A percentile compares a stretch with the other conserved stretches of the same genome.
Conservation (phyloP, 768 basidiomycete genomes). For the Trametes punicea region DNA sequence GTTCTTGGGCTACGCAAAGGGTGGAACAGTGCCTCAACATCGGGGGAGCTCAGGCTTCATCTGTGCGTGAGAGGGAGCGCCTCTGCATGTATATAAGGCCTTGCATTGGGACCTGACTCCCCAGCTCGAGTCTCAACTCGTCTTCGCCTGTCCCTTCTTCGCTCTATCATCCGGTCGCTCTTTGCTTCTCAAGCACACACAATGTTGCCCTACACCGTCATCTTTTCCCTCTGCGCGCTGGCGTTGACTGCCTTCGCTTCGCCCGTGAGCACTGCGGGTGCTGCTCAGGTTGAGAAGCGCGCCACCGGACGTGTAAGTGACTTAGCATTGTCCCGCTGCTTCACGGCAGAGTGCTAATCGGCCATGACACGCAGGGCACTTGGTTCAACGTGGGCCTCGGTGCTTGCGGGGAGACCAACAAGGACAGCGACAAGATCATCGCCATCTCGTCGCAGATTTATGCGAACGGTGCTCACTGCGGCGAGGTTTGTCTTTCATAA, state of each 20-base stretch:
- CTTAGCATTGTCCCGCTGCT: not conserved
- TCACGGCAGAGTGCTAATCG: not conserved
- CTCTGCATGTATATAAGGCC: not conserved
- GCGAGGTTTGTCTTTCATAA: constrained; percentile 42
- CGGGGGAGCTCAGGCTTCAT: not conserved
- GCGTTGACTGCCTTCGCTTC: constrained; percentile 43
- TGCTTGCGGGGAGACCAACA: constrained; percentile 58
- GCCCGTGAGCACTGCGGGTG: constrained; percentile 36
- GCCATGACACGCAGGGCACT: constrained; percentile 47
- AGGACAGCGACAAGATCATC: constrained; percentile 50
- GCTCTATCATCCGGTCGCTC: constrained; percentile 18
- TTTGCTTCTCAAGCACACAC: not conserved
- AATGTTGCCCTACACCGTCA: constrained; percentile 37
- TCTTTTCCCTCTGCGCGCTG: constrained; percentile 38
- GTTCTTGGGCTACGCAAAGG: no score
- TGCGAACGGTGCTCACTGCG: constrained; percentile 52
- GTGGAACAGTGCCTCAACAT: not conserved
- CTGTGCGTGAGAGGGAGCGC: no score
- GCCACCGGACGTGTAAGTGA: constrained; percentile 53
- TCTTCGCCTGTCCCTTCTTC: constrained; percentile 16
- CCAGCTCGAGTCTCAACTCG: not conserved
- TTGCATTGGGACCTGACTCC: not conserved
- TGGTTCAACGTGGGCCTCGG: constrained; percentile 60
- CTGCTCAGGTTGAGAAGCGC: constrained; percentile 44
- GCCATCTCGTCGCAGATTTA: constrained; percentile 59